Evolutionary conservation across 495 filamentous ascomycete genomes (phyloP).

Genomic region (Daldinia grandis): DNA sequence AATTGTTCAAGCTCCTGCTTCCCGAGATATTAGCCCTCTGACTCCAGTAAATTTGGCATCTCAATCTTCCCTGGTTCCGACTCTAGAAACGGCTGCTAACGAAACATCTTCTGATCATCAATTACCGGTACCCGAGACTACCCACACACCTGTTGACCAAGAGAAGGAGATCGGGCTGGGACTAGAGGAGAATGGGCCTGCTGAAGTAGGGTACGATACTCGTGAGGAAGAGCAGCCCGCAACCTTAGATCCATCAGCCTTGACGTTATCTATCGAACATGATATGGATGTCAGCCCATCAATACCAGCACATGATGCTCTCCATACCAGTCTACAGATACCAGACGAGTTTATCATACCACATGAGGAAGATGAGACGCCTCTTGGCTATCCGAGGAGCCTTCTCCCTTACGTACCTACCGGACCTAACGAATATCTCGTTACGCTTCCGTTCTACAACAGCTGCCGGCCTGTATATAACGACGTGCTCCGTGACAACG

Average conservation of each 20-base stretch:
- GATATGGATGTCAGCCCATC: constrained; percentile 38
- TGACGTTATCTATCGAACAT: constrained; percentile 48
- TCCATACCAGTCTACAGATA: constrained; percentile 25
- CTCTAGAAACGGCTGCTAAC: background rate
- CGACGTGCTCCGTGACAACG: constrained; percentile 48
- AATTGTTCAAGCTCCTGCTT: background rate
- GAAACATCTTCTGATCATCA: constrained; percentile 16
- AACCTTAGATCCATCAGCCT: constrained; percentile 51
- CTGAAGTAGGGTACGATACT: constrained; percentile 5
- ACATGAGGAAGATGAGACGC: constrained; percentile 30
- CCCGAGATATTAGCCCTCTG: constrained; percentile 12
- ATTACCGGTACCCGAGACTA: constrained; percentile 15
- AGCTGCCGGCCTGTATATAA: constrained; percentile 52
- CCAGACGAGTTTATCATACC: constrained; percentile 15
- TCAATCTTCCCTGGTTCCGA: constrained; percentile 14
- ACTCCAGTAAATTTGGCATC: constrained; percentile 16
- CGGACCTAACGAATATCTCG: constrained; percentile 42
- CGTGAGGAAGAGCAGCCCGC: constrained; percentile 37
- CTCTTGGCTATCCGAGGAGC: constrained; percentile 32
- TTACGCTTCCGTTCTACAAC: constrained; percentile 55
- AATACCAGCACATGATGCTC: constrained; percentile 33
- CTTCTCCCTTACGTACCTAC: constrained; percentile 32
- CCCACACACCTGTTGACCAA: constrained; percentile 2
- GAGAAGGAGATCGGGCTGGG: constrained; percentile 7
- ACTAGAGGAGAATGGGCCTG: constrained; percentile 14